These are phyloP conservation scores for Xylariales sp. DNA, from an alignment of 2,329 filamentous ascomycete species.

Conservation along the genomic window DNA sequence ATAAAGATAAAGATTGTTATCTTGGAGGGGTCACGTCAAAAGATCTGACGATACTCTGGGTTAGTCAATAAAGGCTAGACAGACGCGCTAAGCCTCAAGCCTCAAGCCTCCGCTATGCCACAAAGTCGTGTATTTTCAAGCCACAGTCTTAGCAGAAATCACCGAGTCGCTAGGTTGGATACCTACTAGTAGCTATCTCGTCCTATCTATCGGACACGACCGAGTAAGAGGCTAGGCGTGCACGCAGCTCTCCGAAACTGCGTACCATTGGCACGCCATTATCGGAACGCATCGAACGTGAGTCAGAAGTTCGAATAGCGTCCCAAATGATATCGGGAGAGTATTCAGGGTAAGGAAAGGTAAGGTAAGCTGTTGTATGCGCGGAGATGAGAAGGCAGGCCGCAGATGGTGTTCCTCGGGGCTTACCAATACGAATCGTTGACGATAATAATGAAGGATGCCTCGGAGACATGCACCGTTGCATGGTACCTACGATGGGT, in stretches of 20 bases:
- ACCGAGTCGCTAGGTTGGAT: no score
- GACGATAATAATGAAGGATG: slow-evolving; percentile 16
- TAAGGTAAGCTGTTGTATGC: slow-evolving; percentile 22
- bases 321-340: slow-evolving; percentile 6
- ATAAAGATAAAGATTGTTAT: neutral
- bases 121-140: neutral
- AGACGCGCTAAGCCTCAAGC: neutral
- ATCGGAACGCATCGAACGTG: neutral
- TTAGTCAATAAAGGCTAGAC: no score
- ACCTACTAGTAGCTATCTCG: neutral
- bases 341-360: slow-evolving; percentile 8
- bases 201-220: slow-evolving; percentile 2
- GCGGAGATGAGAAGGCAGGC: slow-evolving; percentile 24
- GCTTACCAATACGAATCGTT: slow-evolving; percentile 26
- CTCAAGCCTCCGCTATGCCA: neutral
- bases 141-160: neutral
- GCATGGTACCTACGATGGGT: slow-evolving; percentile 1
- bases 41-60: neutral
- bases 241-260: slow-evolving; percentile 12
- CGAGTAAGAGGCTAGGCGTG: neutral
- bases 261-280: slow-evolving; percentile 6
- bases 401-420: slow-evolving; percentile 11
- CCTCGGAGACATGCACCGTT: slow-evolving; percentile 10
- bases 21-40: neutral
- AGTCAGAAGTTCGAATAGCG: neutral